Evolutionary conservation across 139 green algal genomes (phyloP).

Genomic region (Chlamydomonas sp.): DNA sequence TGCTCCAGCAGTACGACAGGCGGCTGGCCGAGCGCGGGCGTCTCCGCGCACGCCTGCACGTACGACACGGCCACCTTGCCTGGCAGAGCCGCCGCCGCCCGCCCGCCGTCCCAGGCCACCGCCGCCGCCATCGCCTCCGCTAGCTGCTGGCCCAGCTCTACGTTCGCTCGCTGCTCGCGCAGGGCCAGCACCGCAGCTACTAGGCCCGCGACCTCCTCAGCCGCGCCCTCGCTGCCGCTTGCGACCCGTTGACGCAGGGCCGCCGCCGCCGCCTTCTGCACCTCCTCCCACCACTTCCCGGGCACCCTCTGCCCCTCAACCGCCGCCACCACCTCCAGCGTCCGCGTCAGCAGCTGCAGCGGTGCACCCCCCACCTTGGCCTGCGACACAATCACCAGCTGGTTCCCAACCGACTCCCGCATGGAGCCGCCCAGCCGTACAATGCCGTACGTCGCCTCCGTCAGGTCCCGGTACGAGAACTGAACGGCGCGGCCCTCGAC

Average conservation of each 20-base stretch:
- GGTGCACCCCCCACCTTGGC: neutral
- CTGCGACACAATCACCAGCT: slow-evolving; percentile 24
- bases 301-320: neutral
- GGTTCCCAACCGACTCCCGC: neutral
- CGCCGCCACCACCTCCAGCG: slow-evolving; percentile 22
- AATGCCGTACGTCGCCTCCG: slow-evolving; percentile 29
- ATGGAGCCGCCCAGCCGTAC: slow-evolving; percentile 7
- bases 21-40: neutral
- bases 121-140: slow-evolving; percentile 9
- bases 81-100: neutral
- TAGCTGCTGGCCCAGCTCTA: neutral
- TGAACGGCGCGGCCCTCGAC: slow-evolving; percentile 22
- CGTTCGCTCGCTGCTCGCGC: neutral
- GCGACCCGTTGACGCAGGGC: neutral
- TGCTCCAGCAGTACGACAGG: neutral
- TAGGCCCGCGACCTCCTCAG: neutral
- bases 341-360: slow-evolving; percentile 19
- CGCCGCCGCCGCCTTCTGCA: neutral
- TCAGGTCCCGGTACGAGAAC: slow-evolving; percentile 4
- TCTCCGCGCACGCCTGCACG: neutral
- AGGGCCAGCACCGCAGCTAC: slow-evolving; percentile 5
- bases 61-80: neutral
- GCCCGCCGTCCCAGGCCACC: neutral
- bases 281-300: slow-evolving; percentile 30
- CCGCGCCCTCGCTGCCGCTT: neutral